phyloP scores from a whole-genome alignment of 73 alveolate species.

The Paramecium biaurelia region DNA sequence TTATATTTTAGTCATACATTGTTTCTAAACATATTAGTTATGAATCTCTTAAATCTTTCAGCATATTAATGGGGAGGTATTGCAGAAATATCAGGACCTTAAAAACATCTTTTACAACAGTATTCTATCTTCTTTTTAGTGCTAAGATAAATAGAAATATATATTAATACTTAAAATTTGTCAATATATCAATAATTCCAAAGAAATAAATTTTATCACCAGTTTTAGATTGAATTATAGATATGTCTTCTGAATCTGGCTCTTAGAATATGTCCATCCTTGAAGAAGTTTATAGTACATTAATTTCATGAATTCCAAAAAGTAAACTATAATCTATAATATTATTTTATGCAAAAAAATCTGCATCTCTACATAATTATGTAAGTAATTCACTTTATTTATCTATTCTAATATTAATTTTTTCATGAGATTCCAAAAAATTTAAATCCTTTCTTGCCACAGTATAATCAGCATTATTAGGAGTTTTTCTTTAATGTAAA shows the following conservation, averaged over 20 bases:
- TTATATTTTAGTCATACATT: not conserved
- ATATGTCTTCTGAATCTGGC: not conserved
- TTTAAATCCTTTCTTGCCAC: slow-evolving; percentile 40
- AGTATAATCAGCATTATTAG: slow-evolving; percentile 1
- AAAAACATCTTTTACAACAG: slow-evolving; percentile 22
- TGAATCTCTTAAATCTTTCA: not conserved
- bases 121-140: not conserved
- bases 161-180: not conserved
- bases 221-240: not conserved
- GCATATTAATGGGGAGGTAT: slow-evolving; percentile 44
- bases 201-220: slow-evolving; percentile 40
- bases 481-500: slow-evolving; percentile 72
- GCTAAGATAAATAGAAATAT: not conserved
- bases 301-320: slow-evolving; percentile 10
- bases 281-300: not conserved
- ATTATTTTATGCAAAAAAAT: slow-evolving; percentile 31
- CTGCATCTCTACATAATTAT: slow-evolving; percentile 2
- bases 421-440: slow-evolving; percentile 9
- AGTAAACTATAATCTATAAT: slow-evolving; percentile 50
- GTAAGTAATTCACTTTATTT: not conserved
- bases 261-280: not conserved
- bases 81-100: slow-evolving; percentile 48
- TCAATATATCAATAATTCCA: slow-evolving; percentile 39
- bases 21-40: not conserved
- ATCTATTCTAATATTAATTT: not conserved